Conservation (phyloP, 371 early-diverging fungal genomes). For the Dichotomocladium elegans region DNA sequence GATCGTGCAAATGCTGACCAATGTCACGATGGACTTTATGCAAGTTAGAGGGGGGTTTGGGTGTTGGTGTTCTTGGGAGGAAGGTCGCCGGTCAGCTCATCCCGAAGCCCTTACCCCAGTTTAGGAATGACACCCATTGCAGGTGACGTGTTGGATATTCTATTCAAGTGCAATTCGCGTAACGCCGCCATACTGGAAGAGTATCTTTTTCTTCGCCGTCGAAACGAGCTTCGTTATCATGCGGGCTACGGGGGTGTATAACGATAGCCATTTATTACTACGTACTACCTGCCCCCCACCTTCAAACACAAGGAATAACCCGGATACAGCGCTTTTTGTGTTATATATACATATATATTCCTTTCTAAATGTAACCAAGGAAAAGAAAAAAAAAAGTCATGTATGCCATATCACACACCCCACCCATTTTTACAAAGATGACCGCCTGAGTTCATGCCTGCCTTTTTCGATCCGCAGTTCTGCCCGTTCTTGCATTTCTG, state of each 20-base stretch:
- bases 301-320: too few relatives aligned
- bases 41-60: too few relatives aligned
- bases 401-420: background rate
- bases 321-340: background rate
- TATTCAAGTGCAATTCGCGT: conserved; percentile 45
- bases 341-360: background rate
- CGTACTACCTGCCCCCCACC: too few relatives aligned
- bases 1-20: conserved; percentile 40
- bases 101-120: background rate
- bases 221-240: conserved; percentile 33
- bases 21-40: conserved; percentile 43
- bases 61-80: too few relatives aligned
- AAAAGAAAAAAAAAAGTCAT: background rate
- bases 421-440: too few relatives aligned
- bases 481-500: conserved; percentile 36
- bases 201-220: conserved; percentile 31
- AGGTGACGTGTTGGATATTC: conserved; percentile 46
- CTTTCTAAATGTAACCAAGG: background rate
- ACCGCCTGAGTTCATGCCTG: too few relatives aligned
- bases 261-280: too few relatives aligned
- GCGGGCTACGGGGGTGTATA: conserved; percentile 7
- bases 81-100: too few relatives aligned
- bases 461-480: too few relatives aligned
- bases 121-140: conserved; percentile 46
- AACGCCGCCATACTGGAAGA: conserved; percentile 46